A percentile compares a stretch with the other conserved stretches of the same genome.
phyloP scores from a whole-genome alignment of 2,329 filamentous ascomycete species.

The Emergomyces orientalis region DNA sequence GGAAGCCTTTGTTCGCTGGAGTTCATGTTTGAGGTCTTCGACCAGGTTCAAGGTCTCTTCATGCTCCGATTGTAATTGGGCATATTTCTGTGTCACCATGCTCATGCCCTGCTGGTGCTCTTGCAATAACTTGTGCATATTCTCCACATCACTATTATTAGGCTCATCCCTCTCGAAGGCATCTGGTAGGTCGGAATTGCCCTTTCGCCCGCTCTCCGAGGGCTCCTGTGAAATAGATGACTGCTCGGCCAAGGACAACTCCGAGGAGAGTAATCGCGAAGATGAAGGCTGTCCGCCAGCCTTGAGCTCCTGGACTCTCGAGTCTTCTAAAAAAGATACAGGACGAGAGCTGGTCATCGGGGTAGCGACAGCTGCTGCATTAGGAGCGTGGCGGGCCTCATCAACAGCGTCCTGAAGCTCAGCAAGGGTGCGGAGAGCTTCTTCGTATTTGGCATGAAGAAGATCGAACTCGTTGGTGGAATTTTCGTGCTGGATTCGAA shows the following conservation, averaged over 20 bases:
- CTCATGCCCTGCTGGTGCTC: slow-evolving; percentile 70
- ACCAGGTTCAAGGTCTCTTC: slow-evolving; percentile 73
- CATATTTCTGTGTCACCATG: slow-evolving; percentile 66
- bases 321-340: slow-evolving; percentile 75
- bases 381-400: slow-evolving; percentile 53
- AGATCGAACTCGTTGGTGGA: slow-evolving; percentile 72
- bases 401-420: slow-evolving; percentile 70
- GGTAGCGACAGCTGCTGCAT: slow-evolving; percentile 34
- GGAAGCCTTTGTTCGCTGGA: slow-evolving; percentile 62
- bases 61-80: slow-evolving; percentile 73
- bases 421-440: slow-evolving; percentile 69
- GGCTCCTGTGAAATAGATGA: slow-evolving; percentile 57
- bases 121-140: slow-evolving; percentile 57
- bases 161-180: slow-evolving; percentile 35
- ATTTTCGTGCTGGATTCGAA: slow-evolving; percentile 81
- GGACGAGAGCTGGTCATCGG: slow-evolving; percentile 43
- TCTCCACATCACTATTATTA: slow-evolving; percentile 55
- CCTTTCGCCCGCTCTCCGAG: slow-evolving; percentile 46
- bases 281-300: slow-evolving; percentile 60
- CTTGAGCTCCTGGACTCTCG: slow-evolving; percentile 61
- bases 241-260: slow-evolving; percentile 79
- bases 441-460: slow-evolving; percentile 81
- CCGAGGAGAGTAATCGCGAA: slow-evolving; percentile 86
- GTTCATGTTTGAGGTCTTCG: slow-evolving; percentile 80
- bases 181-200: slow-evolving; percentile 20